Evolutionary conservation across 371 early-diverging fungal species (phyloP).

Genomic region (Mucor mucedo): DNA sequence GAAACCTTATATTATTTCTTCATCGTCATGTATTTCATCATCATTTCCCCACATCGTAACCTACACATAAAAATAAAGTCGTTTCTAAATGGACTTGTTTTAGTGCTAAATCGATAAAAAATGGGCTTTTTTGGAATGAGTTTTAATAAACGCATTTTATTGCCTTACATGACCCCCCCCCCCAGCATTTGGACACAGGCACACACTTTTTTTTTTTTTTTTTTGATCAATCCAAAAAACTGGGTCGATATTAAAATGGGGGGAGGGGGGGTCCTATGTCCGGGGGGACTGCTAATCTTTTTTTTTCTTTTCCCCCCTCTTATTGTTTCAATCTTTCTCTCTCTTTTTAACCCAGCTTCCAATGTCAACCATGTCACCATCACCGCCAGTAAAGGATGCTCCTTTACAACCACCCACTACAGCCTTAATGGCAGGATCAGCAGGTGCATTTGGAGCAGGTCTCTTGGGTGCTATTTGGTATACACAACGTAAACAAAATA

Average conservation of each 20-base stretch:
- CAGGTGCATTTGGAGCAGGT: slow-evolving; percentile 51
- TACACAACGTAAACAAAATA: slow-evolving; percentile 48
- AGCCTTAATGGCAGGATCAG: slow-evolving; percentile 38
- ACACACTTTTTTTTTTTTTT: no score
- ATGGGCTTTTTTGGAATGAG: slow-evolving; percentile 16
- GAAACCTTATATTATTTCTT: no score
- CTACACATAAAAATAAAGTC: no score
- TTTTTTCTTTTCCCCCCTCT: no score
- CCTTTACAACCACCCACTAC: slow-evolving; percentile 17
- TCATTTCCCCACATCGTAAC: no score
- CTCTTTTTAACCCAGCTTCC: no score
- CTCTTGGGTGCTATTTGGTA: slow-evolving; percentile 53
- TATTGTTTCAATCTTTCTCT: no score
- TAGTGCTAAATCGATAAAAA: no score
- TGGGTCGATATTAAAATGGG: slow-evolving; percentile 1
- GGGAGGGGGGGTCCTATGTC: not conserved
- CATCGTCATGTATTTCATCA: no score
- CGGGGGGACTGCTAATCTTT: not conserved
- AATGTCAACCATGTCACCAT: not conserved
- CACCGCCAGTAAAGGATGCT: not conserved
- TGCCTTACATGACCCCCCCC: not conserved
- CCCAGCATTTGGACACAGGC: no score
- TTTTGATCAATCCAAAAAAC: slow-evolving; percentile 8
- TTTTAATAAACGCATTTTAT: slow-evolving; percentile 31
- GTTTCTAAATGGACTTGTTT: no score